These are phyloP conservation scores for Sicyos edulis DNA, from an alignment of 306 rosid genomes.

Conservation along the genomic window DNA sequence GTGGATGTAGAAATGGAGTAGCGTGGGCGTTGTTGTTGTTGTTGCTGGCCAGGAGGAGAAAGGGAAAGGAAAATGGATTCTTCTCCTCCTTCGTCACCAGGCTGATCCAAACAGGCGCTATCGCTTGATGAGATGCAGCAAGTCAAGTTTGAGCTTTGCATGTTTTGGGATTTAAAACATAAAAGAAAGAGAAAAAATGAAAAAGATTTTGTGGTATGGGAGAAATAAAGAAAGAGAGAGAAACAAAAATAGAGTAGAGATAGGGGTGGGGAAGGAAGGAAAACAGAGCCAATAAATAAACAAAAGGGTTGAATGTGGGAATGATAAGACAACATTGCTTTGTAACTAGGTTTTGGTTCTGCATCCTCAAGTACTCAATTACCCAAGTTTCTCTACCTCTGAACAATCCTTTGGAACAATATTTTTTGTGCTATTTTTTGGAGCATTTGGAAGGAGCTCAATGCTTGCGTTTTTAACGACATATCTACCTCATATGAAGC, in stretches of 20 bases:
- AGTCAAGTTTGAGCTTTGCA: conserved; percentile 45
- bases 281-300: conserved; percentile 30
- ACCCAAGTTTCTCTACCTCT: no score
- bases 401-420: no score
- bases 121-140: conserved; percentile 36
- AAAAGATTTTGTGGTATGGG: conserved; percentile 18
- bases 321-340: neutral
- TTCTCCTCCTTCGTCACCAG: conserved; percentile 32
- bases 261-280: conserved; percentile 25
- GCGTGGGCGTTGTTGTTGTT: neutral
- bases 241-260: conserved; percentile 26
- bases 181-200: neutral
- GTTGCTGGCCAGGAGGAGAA: conserved; percentile 65
- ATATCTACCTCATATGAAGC: no score
- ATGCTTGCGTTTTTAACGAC: no score
- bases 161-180: conserved; percentile 28
- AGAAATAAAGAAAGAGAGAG: conserved; percentile 18
- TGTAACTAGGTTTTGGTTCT: no score
- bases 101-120: conserved; percentile 25
- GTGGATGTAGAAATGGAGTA: neutral
- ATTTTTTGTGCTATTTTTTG: no score
- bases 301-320: neutral
- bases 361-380: no score
- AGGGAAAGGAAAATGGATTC: conserved; percentile 75
- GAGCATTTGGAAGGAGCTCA: no score